Evolutionary conservation across 2,329 filamentous ascomycete species (phyloP).

Genomic region (Proliferodiscus dingleyae): DNA sequence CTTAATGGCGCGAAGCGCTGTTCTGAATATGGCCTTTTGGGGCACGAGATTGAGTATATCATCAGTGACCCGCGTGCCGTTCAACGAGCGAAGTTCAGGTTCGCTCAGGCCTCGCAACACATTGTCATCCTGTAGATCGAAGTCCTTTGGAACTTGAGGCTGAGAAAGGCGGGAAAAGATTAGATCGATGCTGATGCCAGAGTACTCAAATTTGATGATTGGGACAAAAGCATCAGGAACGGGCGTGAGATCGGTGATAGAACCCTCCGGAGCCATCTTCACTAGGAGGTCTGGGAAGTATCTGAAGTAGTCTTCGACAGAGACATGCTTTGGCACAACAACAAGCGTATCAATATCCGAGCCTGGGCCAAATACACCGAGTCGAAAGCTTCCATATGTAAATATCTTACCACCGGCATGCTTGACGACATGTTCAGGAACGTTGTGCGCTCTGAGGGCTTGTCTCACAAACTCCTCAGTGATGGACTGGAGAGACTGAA

Average conservation of each 20-base stretch:
- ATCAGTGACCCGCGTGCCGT: conserved; percentile 90
- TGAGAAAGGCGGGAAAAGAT: conserved; percentile 76
- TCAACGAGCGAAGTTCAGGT: conserved; percentile 80
- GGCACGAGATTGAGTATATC: conserved; percentile 87
- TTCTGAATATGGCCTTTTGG: conserved; percentile 81
- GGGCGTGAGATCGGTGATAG: conserved; percentile 77
- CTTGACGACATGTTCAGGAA: conserved; percentile 73
- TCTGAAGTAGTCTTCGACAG: conserved; percentile 86
- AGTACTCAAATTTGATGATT: conserved; percentile 94
- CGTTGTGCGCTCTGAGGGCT: conserved; percentile 53
- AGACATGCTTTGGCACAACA: conserved; percentile 84
- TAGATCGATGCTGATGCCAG: conserved; percentile 88
- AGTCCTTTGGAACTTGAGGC: conserved; percentile 64
- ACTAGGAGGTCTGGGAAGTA: conserved; percentile 77
- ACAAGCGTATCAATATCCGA: conserved; percentile 98
- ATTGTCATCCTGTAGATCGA: conserved; percentile 77
- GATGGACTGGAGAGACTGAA: conserved; percentile 72
- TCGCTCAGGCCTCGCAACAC: conserved; percentile 84
- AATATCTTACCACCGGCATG: conserved; percentile 89
- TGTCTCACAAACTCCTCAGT: conserved; percentile 81
- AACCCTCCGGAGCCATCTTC: conserved; percentile 68
- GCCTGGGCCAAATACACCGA: conserved; percentile 90
- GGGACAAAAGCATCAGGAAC: conserved; percentile 91
- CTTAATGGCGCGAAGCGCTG: conserved; percentile 88
- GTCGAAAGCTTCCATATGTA: conserved; percentile 90